phyloP scores from a whole-genome alignment of 2,329 filamentous ascomycete genomes.

The Cladosporium sp. region DNA sequence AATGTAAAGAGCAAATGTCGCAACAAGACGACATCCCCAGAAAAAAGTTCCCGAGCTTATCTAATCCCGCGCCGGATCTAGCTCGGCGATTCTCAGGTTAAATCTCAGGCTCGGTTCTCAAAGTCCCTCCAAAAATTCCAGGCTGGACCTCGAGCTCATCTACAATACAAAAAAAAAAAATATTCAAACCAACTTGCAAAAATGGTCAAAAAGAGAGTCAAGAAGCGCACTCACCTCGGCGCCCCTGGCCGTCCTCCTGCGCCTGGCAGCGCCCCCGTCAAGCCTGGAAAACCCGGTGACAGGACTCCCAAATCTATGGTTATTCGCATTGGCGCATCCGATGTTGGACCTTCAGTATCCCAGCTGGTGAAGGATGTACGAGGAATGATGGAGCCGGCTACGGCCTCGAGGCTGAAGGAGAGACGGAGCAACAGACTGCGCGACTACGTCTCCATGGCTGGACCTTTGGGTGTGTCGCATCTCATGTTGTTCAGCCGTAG shows the following conservation, averaged over 20 bases:
- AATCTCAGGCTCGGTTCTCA: constrained; percentile 1
- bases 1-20: neutral
- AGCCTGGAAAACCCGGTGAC: constrained; percentile 51
- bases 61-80: constrained; percentile 12
- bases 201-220: constrained; percentile 79
- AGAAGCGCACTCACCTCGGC: constrained; percentile 83
- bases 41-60: constrained; percentile 3
- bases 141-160: neutral
- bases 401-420: constrained; percentile 84
- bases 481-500: constrained; percentile 90
- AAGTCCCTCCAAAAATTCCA: constrained; percentile 8
- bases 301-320: constrained; percentile 94
- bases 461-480: constrained; percentile 88
- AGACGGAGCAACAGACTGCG: constrained; percentile 80
- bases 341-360: constrained; percentile 86
- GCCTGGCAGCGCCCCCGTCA: constrained; percentile 48
- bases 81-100: neutral
- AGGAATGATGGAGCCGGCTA: constrained; percentile 92
- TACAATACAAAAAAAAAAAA: neutral
- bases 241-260: constrained; percentile 55
- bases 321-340: constrained; percentile 90
- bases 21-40: neutral
- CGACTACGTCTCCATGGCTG: constrained; percentile 94
- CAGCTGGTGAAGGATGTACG: constrained; percentile 90
- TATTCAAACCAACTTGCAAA: constrained; percentile 3